Conservation (phyloP, 1,284 basidiomycete genomes). For the Spongiforma sp. region DNA sequence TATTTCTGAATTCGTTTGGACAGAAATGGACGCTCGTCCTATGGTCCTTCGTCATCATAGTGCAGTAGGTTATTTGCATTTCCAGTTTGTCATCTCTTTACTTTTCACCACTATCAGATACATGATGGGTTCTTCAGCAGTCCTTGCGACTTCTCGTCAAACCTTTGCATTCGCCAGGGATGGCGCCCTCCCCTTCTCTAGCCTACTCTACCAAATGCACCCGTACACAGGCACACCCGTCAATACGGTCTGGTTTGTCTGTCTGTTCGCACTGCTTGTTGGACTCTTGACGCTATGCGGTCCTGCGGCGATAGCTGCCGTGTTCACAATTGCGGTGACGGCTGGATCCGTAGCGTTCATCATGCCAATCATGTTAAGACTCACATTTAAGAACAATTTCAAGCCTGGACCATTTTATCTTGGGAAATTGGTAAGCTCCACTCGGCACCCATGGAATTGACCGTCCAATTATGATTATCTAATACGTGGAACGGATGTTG, state of each 20-base stretch:
- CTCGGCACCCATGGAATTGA: too few species aligned
- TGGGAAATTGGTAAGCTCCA: slow-evolving; percentile 30
- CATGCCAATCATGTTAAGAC: slow-evolving; percentile 31
- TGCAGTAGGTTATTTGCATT: slow-evolving; percentile 20
- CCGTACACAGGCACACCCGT: slow-evolving; percentile 36
- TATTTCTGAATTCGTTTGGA: slow-evolving; percentile 1
- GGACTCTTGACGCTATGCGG: slow-evolving; percentile 35
- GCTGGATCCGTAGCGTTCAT: slow-evolving; percentile 27
- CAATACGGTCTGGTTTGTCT: slow-evolving; percentile 38
- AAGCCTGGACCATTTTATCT: slow-evolving; percentile 40
- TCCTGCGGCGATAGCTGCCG: slow-evolving; percentile 33
- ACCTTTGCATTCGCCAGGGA: neutral
- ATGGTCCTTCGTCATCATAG: slow-evolving; percentile 30
- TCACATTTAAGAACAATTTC: slow-evolving; percentile 33
- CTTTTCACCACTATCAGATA: too few species aligned
- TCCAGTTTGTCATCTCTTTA: neutral
- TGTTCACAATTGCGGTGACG: slow-evolving; percentile 32
- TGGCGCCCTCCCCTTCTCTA: neutral
- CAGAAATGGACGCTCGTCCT: slow-evolving; percentile 2
- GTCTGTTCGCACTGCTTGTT: slow-evolving; percentile 26
- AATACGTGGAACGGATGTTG: neutral
- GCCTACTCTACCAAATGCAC: slow-evolving; percentile 20
- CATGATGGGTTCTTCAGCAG: neutral
- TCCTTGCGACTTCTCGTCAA: neutral
- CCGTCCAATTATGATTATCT: neutral